phyloP scores from a whole-genome alignment of 306 rosid genomes.

The Argentina anserina region DNA sequence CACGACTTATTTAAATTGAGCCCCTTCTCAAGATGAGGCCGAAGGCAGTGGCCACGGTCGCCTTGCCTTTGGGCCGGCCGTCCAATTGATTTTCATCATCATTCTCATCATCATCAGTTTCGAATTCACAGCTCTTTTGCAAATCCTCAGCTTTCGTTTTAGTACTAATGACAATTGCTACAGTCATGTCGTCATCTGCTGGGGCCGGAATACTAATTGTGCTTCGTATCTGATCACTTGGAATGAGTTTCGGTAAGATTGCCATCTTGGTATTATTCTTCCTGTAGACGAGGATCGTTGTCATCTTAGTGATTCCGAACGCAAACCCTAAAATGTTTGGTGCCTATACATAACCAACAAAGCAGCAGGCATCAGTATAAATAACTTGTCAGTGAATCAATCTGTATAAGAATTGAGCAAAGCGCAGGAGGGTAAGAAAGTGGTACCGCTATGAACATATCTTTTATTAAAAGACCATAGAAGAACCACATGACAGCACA shows the following conservation, averaged over 20 bases:
- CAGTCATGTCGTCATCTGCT: not conserved
- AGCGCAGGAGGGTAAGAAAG: not conserved
- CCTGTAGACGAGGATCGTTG: slow-evolving; percentile 27
- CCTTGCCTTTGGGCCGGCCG: not conserved
- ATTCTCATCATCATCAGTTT: not conserved
- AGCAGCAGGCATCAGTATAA: not conserved
- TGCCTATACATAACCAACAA: slow-evolving; percentile 17
- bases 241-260: slow-evolving; percentile 13
- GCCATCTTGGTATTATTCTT: slow-evolving; percentile 21
- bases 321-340: slow-evolving; percentile 38
- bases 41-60: not conserved
- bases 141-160: too few relatives aligned
- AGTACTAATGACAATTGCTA: not conserved
- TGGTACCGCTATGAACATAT: slow-evolving; percentile 37
- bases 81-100: not conserved
- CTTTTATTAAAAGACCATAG: slow-evolving; percentile 35
- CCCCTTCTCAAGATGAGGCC: not conserved
- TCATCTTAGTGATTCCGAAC: slow-evolving; percentile 39
- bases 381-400: not conserved
- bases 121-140: not conserved
- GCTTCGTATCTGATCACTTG: not conserved
- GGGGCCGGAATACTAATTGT: slow-evolving; percentile 1
- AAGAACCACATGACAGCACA: slow-evolving; percentile 38
- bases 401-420: not conserved
- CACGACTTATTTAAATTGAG: not conserved